Evolutionary conservation across 208 protist species (phyloP).

Genomic region (Leishmania guyanensis): DNA sequence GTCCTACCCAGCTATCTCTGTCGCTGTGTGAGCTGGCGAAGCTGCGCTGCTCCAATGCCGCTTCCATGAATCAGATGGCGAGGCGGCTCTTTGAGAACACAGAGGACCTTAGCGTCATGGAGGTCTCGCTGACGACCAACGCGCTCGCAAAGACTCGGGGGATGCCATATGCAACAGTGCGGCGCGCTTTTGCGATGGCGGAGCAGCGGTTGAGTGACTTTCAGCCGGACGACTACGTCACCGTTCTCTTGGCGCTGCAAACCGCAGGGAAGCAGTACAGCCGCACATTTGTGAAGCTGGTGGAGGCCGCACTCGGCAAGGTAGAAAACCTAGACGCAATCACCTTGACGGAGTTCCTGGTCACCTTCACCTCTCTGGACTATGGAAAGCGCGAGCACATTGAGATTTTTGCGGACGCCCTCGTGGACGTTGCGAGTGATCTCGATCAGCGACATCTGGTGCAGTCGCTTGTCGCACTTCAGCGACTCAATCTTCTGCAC

Average conservation of each 20-base stretch:
- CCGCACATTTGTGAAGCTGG: conserved; percentile 57
- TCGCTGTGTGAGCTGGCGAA: conserved; percentile 66
- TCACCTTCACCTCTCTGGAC: conserved; percentile 59
- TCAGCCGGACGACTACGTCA: conserved; percentile 80
- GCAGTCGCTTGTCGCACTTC: conserved; percentile 70
- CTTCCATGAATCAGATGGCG: conserved; percentile 59
- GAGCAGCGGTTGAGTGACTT: conserved; percentile 62
- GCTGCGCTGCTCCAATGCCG: conserved; percentile 61
- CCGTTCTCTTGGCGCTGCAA: conserved; percentile 43
- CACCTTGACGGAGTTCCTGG: conserved; percentile 72
- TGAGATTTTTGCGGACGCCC: conserved; percentile 87
- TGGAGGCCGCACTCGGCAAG: conserved; percentile 67
- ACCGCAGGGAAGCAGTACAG: conserved; percentile 54
- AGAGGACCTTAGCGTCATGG: conserved; percentile 65
- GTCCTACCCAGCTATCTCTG: conserved; percentile 56
- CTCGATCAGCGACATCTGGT: conserved; percentile 72
- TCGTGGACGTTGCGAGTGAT: conserved; percentile 73
- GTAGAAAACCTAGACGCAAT: conserved; percentile 83
- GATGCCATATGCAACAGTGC: conserved; percentile 56
- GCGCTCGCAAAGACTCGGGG: conserved; percentile 56
- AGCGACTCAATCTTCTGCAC: conserved; percentile 67
- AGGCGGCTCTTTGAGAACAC: conserved; percentile 52
- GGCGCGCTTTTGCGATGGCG: conserved; percentile 43
- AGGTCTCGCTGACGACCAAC: conserved; percentile 50
- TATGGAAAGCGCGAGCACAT: conserved; percentile 78